phyloP scores from a whole-genome alignment of 2,329 filamentous ascomycete genomes.

The Colletotrichum sp. region DNA sequence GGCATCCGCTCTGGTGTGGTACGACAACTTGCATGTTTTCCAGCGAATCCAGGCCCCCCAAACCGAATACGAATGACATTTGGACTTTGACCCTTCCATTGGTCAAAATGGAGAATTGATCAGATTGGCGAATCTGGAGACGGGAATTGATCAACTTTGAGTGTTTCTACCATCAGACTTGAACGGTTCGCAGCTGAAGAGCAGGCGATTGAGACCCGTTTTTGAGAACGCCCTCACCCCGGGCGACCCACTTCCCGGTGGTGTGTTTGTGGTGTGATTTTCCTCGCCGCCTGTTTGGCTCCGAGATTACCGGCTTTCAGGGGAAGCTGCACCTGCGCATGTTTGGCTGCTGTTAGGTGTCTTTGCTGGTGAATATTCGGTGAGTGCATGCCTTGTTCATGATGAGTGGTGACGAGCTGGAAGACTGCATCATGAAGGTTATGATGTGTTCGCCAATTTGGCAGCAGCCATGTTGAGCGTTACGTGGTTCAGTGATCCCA shows the following conservation, averaged over 20 bases:
- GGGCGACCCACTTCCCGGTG: slow-evolving; percentile 19
- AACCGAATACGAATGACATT: slow-evolving; percentile 16
- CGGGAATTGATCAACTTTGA: not conserved
- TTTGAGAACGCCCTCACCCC: slow-evolving; percentile 1
- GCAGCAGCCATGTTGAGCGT: not conserved
- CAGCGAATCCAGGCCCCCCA: not conserved
- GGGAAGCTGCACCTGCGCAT: not conserved
- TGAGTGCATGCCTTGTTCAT: not conserved
- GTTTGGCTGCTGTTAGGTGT: not conserved
- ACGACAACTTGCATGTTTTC: slow-evolving; percentile 7
- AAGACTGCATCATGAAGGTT: not conserved
- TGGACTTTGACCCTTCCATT: not conserved
- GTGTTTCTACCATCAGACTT: not conserved
- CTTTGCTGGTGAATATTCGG: not conserved
- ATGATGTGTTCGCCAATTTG: not conserved
- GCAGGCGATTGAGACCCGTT: not conserved
- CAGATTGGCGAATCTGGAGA: slow-evolving; percentile 10
- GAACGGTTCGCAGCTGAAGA: not conserved
- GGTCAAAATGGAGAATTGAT: not conserved
- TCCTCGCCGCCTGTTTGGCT: not conserved
- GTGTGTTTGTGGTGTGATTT: slow-evolving; percentile 20
- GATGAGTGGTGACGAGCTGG: not conserved
- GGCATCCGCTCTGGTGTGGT: slow-evolving; percentile 16
- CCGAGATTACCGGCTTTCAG: slow-evolving; percentile 13
- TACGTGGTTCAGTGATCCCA: not conserved